Evolutionary conservation across 2,329 filamentous ascomycete species (phyloP).

Genomic region (Pseudogymnoascus sp.): DNA sequence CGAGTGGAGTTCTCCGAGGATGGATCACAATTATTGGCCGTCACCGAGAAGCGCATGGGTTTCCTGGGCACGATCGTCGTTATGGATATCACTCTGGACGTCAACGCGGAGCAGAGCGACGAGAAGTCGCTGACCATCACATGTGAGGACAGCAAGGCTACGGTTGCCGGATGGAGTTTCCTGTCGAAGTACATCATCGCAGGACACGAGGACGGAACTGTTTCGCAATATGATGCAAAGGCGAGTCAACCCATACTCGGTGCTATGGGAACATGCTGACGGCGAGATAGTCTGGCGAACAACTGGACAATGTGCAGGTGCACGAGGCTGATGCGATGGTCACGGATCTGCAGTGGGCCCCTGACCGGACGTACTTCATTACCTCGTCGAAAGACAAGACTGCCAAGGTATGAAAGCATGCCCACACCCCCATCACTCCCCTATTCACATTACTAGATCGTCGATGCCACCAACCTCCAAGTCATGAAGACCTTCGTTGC

Average conservation of each 20-base stretch:
- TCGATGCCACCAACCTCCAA: slow-evolving; percentile 77
- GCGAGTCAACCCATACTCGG: slow-evolving; percentile 31
- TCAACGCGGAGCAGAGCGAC: slow-evolving; percentile 72
- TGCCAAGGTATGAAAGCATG: slow-evolving; percentile 56
- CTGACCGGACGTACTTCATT: slow-evolving; percentile 95
- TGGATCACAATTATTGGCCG: slow-evolving; percentile 78
- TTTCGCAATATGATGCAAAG: slow-evolving; percentile 89
- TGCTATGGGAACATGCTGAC: slow-evolving; percentile 14
- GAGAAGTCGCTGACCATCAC: slow-evolving; percentile 82
- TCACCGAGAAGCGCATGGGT: slow-evolving; percentile 98
- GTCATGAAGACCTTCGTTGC: slow-evolving; percentile 86
- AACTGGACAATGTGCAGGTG: slow-evolving; percentile 68
- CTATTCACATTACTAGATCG: slow-evolving; percentile 44
- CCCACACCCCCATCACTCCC: neutral
- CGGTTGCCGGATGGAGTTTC: slow-evolving; percentile 94
- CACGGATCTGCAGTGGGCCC: slow-evolving; percentile 89
- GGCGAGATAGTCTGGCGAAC: slow-evolving; percentile 58
- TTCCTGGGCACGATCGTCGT: slow-evolving; percentile 91
- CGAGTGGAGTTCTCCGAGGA: slow-evolving; percentile 96
- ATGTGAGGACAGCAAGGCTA: slow-evolving; percentile 93
- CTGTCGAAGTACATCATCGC: slow-evolving; percentile 93
- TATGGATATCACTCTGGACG: slow-evolving; percentile 77
- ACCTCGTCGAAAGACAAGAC: slow-evolving; percentile 97
- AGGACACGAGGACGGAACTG: slow-evolving; percentile 90
- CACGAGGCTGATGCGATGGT: slow-evolving; percentile 74